Evolutionary conservation across 179 eudicot genomes (phyloP).

Genomic region (Beta corolliflora): DNA sequence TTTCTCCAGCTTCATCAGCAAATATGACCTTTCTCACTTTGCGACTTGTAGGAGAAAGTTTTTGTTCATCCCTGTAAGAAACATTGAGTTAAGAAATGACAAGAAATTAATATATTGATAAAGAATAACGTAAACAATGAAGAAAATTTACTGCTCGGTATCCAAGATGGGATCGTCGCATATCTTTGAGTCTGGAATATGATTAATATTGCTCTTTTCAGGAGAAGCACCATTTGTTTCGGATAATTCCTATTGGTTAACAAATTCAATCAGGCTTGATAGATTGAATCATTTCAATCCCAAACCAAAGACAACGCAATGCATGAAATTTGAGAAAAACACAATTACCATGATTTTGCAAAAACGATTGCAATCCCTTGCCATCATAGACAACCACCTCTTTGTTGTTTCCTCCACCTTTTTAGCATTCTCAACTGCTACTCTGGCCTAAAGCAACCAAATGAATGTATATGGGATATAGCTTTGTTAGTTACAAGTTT

Average conservation of each 20-base stretch:
- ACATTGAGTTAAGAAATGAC: neutral
- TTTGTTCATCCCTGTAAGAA: neutral
- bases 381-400: constrained; percentile 70
- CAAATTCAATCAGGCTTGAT: neutral
- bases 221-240: constrained; percentile 41
- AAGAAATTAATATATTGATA: neutral
- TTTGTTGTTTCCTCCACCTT: constrained; percentile 72
- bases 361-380: constrained; percentile 88
- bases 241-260: constrained; percentile 44
- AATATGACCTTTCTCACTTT: constrained; percentile 66
- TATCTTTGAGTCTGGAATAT: neutral
- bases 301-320: neutral
- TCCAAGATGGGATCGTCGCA: neutral
- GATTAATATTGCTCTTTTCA: constrained; percentile 32
- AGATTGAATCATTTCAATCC: neutral
- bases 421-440: constrained; percentile 60
- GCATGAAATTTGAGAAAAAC: neutral
- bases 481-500: neutral
- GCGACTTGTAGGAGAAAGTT: constrained; percentile 33
- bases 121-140: neutral
- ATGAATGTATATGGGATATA: neutral
- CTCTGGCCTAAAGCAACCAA: constrained; percentile 19
- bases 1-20: constrained; percentile 94
- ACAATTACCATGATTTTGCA: constrained; percentile 83
- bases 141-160: neutral